Conservation (phyloP, 345 rosid genomes). For the Euclidium syriacum region DNA sequence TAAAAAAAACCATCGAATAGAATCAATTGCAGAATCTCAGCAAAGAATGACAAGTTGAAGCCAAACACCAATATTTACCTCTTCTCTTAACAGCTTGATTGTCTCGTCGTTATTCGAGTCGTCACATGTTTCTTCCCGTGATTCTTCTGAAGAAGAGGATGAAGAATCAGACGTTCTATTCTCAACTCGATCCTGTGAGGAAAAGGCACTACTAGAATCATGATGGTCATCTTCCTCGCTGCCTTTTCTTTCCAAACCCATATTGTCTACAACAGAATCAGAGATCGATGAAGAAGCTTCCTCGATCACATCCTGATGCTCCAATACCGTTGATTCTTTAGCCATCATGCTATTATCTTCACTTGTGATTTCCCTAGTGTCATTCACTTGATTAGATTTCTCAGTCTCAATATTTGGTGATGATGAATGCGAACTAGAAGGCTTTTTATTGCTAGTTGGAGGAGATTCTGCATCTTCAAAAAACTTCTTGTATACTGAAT, state of each 20-base stretch:
- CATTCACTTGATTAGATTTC: slow-evolving; percentile 21
- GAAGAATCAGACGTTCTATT: slow-evolving; percentile 18
- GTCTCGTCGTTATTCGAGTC: slow-evolving; percentile 30
- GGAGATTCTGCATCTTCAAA: slow-evolving; percentile 37
- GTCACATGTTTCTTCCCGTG: slow-evolving; percentile 24
- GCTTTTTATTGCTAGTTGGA: slow-evolving; percentile 16
- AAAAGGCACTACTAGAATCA: slow-evolving; percentile 19
- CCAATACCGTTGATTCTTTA: slow-evolving; percentile 21
- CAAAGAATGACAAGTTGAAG: background rate
- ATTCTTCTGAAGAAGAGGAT: slow-evolving; percentile 28
- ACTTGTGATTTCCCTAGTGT: slow-evolving; percentile 25
- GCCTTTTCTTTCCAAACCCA: slow-evolving; percentile 28
- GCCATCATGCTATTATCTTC: slow-evolving; percentile 28
- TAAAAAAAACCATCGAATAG: background rate
- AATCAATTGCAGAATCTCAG: background rate
- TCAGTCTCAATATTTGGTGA: slow-evolving; percentile 26
- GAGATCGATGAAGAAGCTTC: slow-evolving; percentile 29
- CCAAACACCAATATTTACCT: slow-evolving; percentile 38
- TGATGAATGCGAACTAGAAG: slow-evolving; percentile 29
- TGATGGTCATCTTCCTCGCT: slow-evolving; percentile 30
- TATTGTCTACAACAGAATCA: slow-evolving; percentile 25
- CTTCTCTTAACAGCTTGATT: slow-evolving; percentile 49
- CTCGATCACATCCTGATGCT: slow-evolving; percentile 21
- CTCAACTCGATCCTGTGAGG: slow-evolving; percentile 34
- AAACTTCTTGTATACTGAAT: slow-evolving; percentile 51